Conservation (phyloP, 2,329 filamentous ascomycete species). For the Aspergillus ustus region DNA sequence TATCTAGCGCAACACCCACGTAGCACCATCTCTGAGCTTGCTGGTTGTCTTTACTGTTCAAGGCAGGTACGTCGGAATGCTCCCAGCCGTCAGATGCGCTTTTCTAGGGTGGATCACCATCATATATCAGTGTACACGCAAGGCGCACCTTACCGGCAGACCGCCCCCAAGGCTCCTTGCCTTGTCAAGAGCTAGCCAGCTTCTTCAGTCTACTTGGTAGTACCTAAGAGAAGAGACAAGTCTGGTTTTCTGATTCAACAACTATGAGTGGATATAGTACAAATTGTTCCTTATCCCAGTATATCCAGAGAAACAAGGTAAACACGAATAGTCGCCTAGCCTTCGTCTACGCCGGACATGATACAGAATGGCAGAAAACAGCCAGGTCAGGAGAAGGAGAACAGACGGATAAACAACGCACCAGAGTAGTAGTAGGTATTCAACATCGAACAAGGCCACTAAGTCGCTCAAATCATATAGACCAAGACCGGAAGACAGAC, state of each 20-base stretch:
- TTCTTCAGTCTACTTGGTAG: not conserved
- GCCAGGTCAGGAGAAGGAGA: not conserved
- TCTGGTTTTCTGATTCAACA: not conserved
- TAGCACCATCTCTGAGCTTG: not conserved
- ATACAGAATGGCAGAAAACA: not conserved
- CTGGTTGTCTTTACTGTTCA: not conserved
- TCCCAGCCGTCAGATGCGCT: not conserved
- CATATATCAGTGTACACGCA: not conserved
- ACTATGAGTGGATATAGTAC: not conserved
- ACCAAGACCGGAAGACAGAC: slow-evolving; percentile 16
- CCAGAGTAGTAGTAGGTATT: slow-evolving; percentile 13
- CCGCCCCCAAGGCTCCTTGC: not conserved
- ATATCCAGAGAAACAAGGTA: not conserved
- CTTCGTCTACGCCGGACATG: not conserved
- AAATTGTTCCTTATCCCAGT: not conserved
- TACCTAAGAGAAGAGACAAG: not conserved
- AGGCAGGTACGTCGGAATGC: not conserved
- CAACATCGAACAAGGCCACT: slow-evolving; percentile 12
- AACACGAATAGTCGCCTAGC: not conserved
- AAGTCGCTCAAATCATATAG: slow-evolving; percentile 27
- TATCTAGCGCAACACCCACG: not conserved
- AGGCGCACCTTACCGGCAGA: not conserved
- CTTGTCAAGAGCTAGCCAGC: not conserved
- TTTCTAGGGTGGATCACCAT: not conserved
- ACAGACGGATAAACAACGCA: not conserved